Evolutionary conservation across 192 early-diverging fungal genomes (phyloP), one percentile per base, ranked within the genome.

Genomic region (Podochytrium sp.): DNA sequence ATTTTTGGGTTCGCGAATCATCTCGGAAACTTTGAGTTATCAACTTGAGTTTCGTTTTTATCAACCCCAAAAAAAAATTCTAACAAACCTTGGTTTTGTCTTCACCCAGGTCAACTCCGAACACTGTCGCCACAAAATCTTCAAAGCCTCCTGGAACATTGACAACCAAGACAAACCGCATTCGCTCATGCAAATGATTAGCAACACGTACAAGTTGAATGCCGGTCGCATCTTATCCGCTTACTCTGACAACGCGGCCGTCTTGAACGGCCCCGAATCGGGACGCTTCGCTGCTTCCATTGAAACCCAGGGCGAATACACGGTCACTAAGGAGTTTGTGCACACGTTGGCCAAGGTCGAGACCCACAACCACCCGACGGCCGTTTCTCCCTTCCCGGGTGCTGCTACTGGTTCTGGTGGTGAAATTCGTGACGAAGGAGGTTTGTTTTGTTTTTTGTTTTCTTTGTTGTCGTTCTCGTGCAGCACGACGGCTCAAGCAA

Each of bases 41-140:
- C n/a, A n/a, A n/a, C n/a, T n/a, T n/a, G n/a, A n/a, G n/a, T n/a
- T n/a, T n/a, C n/a, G n/a, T n/a, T n/a, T n/a, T n/a, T n/a, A n/a
- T n/a, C n/a, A n/a, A n/a, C n/a, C n/a, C n/a, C n/a, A n/a, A n/a
- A n/a, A n/a, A n/a, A n/a, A n/a, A n/a, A n/a, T n/a, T n/a, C n/a
- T n/a, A n/a, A n/a, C n/a, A n/a, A n/a, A n/a, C n/a, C n/a, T n/a
- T n/a, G n/a, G n/a, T n/a, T n/a, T n/a, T n/a, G n/a, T n/a, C n/a
- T n/a, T n/a, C n/a, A n/a, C 6, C 6, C 37, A 75, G 74, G 98
- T 99, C 75, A 99, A 99, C 84, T 98, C 96, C 50, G 98, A 99
- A 85, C 98, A 99, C 84, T 99, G 98, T 83, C 89, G 98, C 18
- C 98, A 99, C 92, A 99, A 99, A 87, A 98, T 99, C 76, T 99